A percentile compares a stretch with the other conserved stretches of the same genome.
Conservation (phyloP, 768 basidiomycete genomes). For the Trametes cinnabarina region DNA sequence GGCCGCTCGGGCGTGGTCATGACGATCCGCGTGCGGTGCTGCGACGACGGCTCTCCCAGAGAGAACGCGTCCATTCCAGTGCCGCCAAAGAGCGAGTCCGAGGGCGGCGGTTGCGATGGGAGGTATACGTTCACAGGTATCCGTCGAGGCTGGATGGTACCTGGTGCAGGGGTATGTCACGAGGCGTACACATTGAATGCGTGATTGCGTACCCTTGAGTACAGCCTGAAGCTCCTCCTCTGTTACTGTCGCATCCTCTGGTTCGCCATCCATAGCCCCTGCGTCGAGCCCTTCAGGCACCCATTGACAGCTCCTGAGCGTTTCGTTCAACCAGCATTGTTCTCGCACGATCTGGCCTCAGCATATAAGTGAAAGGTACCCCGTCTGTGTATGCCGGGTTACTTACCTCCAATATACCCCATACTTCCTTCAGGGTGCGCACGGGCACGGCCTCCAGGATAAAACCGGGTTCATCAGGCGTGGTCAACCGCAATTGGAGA, state of each 20-base stretch:
- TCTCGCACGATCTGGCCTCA: conserved; percentile 82
- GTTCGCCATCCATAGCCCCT: conserved; percentile 47
- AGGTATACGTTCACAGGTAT: conserved; percentile 76
- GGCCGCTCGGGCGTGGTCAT: conserved; percentile 67
- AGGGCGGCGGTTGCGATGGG: conserved; percentile 36
- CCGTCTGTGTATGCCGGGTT: background rate
- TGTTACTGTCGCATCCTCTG: conserved; percentile 48
- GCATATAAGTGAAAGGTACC: background rate
- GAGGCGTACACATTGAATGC: conserved; percentile 6
- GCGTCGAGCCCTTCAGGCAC: conserved; percentile 45
- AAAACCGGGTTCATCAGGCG: conserved; percentile 77
- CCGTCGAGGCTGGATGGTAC: conserved; percentile 50
- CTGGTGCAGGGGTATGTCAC: conserved; percentile 30
- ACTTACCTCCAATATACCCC: conserved; percentile 69
- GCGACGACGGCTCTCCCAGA: conserved; percentile 11
- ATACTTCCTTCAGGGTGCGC: conserved; percentile 68
- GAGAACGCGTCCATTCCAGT: conserved; percentile 38
- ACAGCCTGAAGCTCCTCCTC: conserved; percentile 61
- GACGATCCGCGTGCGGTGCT: conserved; percentile 48
- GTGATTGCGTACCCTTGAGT: conserved; percentile 48
- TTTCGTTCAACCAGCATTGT: conserved; percentile 83
- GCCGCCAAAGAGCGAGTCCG: conserved; percentile 39
- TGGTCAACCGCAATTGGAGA: conserved; percentile 59
- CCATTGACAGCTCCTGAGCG: conserved; percentile 63
- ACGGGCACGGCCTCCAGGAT: conserved; percentile 69